A percentile compares a stretch with the other conserved stretches of the same genome.
phyloP scores from a whole-genome alignment of 352 stramenopile genomes.

The Globisporangium okanoganense region DNA sequence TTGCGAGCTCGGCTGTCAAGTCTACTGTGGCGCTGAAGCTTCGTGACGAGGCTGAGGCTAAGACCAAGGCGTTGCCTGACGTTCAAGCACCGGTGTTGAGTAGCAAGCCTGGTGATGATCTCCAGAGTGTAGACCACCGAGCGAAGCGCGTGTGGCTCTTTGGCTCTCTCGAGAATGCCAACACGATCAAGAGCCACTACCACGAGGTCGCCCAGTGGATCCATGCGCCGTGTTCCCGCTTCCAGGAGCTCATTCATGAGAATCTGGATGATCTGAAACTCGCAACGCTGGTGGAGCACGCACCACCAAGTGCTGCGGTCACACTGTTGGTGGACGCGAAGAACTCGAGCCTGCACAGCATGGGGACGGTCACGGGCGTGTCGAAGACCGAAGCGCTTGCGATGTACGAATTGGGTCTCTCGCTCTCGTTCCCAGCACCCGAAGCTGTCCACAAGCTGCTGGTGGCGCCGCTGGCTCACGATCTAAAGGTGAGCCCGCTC shows the following conservation, averaged over 20 bases:
- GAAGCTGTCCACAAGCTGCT: conserved; percentile 16
- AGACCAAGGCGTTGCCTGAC: not conserved
- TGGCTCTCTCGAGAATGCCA: conserved; percentile 21
- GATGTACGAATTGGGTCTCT: conserved; percentile 6
- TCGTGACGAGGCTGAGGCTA: not conserved
- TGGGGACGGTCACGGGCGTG: not conserved
- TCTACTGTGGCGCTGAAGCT: not conserved
- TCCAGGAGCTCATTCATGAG: conserved; percentile 29
- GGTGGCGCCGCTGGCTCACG: conserved; percentile 22
- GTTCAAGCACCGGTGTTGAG: not conserved
- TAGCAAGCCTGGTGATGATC: not conserved
- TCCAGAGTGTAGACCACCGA: not conserved
- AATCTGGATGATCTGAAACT: conserved; percentile 26
- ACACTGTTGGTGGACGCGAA: conserved; percentile 2
- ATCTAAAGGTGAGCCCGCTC: conserved; percentile 24
- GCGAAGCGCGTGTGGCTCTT: conserved; percentile 23
- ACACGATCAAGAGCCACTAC: conserved; percentile 25
- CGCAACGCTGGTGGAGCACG: conserved; percentile 20
- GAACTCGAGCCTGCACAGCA: not conserved
- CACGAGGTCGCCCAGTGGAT: conserved; percentile 14
- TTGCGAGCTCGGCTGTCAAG: not conserved
- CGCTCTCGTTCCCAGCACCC: conserved; percentile 27
- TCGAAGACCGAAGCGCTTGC: not conserved
- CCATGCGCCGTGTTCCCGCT: conserved; percentile 24
- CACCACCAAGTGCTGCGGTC: conserved; percentile 10